Evolutionary conservation across 2,329 filamentous ascomycete species (phyloP).

Genomic region (Penicillium sp.): DNA sequence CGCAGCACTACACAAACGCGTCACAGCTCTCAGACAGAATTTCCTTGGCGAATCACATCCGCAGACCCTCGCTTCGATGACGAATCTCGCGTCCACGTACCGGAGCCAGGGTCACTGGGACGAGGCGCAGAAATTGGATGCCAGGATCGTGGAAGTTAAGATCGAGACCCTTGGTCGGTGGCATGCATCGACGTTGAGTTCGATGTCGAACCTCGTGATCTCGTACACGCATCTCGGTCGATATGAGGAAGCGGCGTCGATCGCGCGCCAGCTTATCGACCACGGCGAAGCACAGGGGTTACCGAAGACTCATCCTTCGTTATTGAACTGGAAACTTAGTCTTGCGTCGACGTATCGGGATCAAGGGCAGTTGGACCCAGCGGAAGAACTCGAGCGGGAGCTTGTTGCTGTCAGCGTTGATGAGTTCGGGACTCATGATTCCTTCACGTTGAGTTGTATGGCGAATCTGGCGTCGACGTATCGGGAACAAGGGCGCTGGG

Average conservation of each 20-base stretch:
- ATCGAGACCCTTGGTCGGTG: constrained; percentile 3
- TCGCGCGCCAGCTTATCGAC: constrained; percentile 6
- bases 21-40: constrained; percentile 4
- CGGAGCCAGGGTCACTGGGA: constrained; percentile 10
- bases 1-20: constrained; percentile 2
- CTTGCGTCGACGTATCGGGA: constrained; percentile 14
- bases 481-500: constrained; percentile 10
- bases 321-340: constrained; percentile 15
- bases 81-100: constrained; percentile 16
- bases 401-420: constrained; percentile 6
- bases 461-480: constrained; percentile 17
- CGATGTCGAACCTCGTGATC: constrained; percentile 14
- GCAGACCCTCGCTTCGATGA: constrained; percentile 17
- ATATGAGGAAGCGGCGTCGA: constrained; percentile 12
- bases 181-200: constrained; percentile 6
- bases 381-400: constrained; percentile 11
- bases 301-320: neutral
- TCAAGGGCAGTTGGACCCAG: constrained; percentile 5
- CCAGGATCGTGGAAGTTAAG: constrained; percentile 8
- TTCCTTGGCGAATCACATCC: constrained; percentile 11
- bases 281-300: constrained; percentile 2
- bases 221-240: constrained; percentile 15
- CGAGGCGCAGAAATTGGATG: constrained; percentile 12
- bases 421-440: constrained; percentile 4
- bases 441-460: constrained; percentile 14